Base-by-base conservation (phyloP, 106 monocot species). In the Apostasia shenzhenica region DNA sequence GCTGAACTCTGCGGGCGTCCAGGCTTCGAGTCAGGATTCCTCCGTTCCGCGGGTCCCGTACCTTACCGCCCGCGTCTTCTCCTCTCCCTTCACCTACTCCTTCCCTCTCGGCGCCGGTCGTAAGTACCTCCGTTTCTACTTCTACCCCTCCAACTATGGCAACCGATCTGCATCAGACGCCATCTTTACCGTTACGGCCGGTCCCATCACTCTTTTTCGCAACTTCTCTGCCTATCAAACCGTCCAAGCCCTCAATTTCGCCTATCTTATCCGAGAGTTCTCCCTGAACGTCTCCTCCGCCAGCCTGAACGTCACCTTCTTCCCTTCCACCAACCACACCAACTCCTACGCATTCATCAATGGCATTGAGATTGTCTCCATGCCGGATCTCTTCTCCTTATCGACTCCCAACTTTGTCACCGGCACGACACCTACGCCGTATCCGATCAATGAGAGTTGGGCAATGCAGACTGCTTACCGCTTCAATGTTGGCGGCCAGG, bases 351-450 rank as follows among this genome's bases (percentile, higher is more conserved):
- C 88, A 12, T 89, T 82, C 49, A 52, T 89, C 55, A 89, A 89
- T 38, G 88, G 88, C 9, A 89, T 89, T 51, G 84, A 85, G 77
- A 77, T 89, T 50, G 58, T 89, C 37, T 85, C 88, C 9, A 61
- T 70, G 49, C 88, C 88, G 2, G 82, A 89, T 13, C 5, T 89
- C 47, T 77, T 85, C 73, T 26, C 40, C 13, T 14, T 52, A 3
- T 2, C 14, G 3, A 59, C 14, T 0, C 69, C 73, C 14, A 8
- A 41, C 7, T 6, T 85, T 2, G 71, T 85, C 3, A 61, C 41
- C 3, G 75, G 75, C 2, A 14, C 14, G 2, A 8, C 14, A 2
- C 0, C 42, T 4, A 14, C 56, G 8, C 57, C 42, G 41, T 89
- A 65, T 73, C 10, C 49, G 3, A 50, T 89, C 41, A 75, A 75